Conservation (phyloP, 306 rosid genomes). For the Cyamopsis tetragonoloba region DNA sequence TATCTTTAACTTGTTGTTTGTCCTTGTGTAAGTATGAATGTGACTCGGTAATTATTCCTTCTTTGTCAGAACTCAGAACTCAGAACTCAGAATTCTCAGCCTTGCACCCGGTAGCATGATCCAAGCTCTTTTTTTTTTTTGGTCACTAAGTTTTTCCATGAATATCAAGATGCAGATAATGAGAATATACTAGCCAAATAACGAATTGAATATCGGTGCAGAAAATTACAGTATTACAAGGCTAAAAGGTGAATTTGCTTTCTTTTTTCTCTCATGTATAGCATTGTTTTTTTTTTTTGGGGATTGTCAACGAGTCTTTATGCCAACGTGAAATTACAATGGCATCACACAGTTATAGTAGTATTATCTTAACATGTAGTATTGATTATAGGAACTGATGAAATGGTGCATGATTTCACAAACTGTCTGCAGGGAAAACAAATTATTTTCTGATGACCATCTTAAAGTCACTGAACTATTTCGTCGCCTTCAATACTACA, state of each 20-base stretch:
- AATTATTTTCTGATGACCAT: neutral
- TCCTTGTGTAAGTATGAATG: slow-evolving; percentile 17
- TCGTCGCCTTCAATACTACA: neutral
- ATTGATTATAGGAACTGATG: neutral
- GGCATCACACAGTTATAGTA: too few species aligned
- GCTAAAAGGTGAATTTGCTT: neutral
- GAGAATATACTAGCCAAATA: too few species aligned
- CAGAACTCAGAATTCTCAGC: neutral
- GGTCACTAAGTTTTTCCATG: neutral
- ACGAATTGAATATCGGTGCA: neutral
- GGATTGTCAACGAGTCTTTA: neutral
- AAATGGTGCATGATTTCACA: neutral
- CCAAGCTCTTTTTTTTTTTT: neutral
- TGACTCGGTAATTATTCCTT: slow-evolving; percentile 3
- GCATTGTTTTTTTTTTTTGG: too few species aligned
- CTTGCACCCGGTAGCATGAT: neutral
- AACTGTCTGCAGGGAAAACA: too few species aligned
- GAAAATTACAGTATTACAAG: neutral
- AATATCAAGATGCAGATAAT: neutral
- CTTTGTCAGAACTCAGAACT: too few species aligned
- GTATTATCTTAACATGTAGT: too few species aligned
- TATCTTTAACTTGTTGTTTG: neutral
- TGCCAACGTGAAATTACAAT: neutral
- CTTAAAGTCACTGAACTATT: neutral
- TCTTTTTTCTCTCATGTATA: neutral